A percentile compares a stretch with the other conserved stretches of the same genome.
These are phyloP conservation scores for Adansonia gregorii DNA, from an alignment of 441 rosid species.

Conservation along the genomic window DNA sequence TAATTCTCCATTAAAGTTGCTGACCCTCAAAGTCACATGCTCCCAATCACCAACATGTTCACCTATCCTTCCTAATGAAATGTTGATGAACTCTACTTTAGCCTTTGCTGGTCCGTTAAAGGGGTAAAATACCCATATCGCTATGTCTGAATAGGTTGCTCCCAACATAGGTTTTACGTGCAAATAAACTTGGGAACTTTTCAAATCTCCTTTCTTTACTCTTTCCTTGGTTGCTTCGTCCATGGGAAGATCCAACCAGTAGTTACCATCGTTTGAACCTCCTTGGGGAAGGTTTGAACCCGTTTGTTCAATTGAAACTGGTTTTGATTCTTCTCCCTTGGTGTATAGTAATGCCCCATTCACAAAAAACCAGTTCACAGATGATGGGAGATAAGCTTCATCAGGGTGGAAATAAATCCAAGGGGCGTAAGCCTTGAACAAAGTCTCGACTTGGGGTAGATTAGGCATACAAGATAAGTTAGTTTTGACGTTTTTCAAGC, in stretches of 20 bases:
- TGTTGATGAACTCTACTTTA: constrained; percentile 55
- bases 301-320: constrained; percentile 45
- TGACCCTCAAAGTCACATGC: constrained; percentile 68
- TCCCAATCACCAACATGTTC: constrained; percentile 97
- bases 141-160: constrained; percentile 75
- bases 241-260: constrained; percentile 80
- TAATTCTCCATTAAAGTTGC: constrained; percentile 75
- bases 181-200: constrained; percentile 50
- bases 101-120: constrained; percentile 84
- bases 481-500: constrained; percentile 59
- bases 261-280: constrained; percentile 63
- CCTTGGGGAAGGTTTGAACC: constrained; percentile 89
- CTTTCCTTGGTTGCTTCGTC: constrained; percentile 52
- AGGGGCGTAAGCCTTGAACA: constrained; percentile 65
- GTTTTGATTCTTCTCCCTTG: constrained; percentile 65
- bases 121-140: constrained; percentile 77
- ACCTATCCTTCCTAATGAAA: constrained; percentile 65
- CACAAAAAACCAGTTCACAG: constrained; percentile 69
- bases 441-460: constrained; percentile 45
- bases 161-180: constrained; percentile 83
- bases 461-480: constrained; percentile 64
- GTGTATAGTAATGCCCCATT: constrained; percentile 72
- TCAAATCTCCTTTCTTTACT: constrained; percentile 67
- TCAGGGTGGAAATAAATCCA: constrained; percentile 39
- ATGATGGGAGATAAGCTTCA: constrained; percentile 68